Percentiles rank a stretch among this genome's conserved stretches.
Conservation (phyloP, 2,329 filamentous ascomycete genomes). For the Aspergillus japonicus region DNA sequence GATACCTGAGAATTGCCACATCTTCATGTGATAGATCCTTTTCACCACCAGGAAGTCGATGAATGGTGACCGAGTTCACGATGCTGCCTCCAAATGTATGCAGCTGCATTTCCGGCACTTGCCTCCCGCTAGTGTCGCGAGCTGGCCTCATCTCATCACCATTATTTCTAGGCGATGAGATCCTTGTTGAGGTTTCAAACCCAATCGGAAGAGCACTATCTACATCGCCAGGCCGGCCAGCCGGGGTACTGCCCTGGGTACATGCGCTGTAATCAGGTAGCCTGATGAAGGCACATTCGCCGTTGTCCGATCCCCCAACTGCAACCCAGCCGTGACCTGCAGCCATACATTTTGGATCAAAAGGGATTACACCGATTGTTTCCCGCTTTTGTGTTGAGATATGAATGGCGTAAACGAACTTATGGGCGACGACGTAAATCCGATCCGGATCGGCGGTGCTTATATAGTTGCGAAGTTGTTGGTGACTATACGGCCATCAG, state of each 20-base stretch:
- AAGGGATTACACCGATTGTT: conserved; percentile 69
- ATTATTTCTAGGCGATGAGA: conserved; percentile 25
- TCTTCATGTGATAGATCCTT: conserved; percentile 53
- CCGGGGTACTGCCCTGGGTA: conserved; percentile 39
- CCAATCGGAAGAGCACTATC: conserved; percentile 59
- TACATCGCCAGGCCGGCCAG: conserved; percentile 46
- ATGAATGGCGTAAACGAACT: conserved; percentile 71
- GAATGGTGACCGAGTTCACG: conserved; percentile 66
- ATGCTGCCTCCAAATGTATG: conserved; percentile 63
- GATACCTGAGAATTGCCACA: conserved; percentile 52
- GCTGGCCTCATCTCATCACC: conserved; percentile 20
- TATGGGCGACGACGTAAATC: conserved; percentile 80
- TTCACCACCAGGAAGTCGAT: conserved; percentile 51
- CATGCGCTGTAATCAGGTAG: conserved; percentile 47
- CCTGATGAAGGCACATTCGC: conserved; percentile 80
- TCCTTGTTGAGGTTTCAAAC: conserved; percentile 31
- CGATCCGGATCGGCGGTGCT: conserved; percentile 73
- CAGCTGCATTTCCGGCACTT: conserved; percentile 49
- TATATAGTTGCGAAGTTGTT: conserved; percentile 76
- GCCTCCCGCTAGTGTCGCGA: conserved; percentile 21
- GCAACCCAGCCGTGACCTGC: conserved; percentile 85
- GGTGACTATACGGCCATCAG: conserved; percentile 36
- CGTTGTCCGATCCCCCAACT: conserved; percentile 78
- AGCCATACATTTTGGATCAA: conserved; percentile 79
- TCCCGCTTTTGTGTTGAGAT: conserved; percentile 69